Evolutionary conservation across 768 basidiomycete species (phyloP).

Genomic region (Phylloporus sp.): DNA sequence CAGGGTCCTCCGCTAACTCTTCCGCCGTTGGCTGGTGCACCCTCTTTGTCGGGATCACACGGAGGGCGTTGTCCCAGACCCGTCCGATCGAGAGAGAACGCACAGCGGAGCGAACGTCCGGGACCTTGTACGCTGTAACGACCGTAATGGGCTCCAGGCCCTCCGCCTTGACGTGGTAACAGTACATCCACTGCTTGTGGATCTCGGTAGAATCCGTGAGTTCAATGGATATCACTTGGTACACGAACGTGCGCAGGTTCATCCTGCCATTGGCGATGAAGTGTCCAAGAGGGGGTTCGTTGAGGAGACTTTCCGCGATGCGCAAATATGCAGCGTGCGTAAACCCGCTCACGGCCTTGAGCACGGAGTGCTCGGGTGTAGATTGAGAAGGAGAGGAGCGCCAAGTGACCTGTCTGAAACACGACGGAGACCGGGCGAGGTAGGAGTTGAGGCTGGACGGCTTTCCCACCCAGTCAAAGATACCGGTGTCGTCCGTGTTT

Average conservation of each 20-base stretch:
- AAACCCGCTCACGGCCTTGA: conserved; percentile 14
- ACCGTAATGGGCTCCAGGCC: conserved; percentile 16
- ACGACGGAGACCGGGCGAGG: conserved; percentile 21
- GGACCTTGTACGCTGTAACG: conserved; percentile 11
- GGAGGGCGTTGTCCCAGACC: conserved; percentile 23
- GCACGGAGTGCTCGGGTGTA: conserved; percentile 1
- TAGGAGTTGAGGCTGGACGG: conserved; percentile 27
- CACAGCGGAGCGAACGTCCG: background rate
- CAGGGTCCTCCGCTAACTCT: background rate
- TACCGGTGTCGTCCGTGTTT: conserved; percentile 21
- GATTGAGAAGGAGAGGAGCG: conserved; percentile 1
- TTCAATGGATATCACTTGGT: conserved; percentile 16
- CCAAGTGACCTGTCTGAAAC: conserved; percentile 17
- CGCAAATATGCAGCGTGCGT: conserved; percentile 11
- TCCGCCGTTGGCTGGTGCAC: background rate
- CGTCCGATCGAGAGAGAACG: conserved; percentile 17
- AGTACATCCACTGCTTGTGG: conserved; percentile 10
- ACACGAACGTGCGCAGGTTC: conserved; percentile 25
- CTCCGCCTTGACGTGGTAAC: conserved; percentile 20
- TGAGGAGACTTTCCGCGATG: conserved; percentile 16
- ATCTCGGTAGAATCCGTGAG: conserved; percentile 6
- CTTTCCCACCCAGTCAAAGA: conserved; percentile 27
- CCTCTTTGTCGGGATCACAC: conserved; percentile 1
- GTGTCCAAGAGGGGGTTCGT: conserved; percentile 26
- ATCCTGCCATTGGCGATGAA: conserved; percentile 29